Conservation (phyloP, 495 filamentous ascomycete species). For the Penicilliopsis zonata region DNA sequence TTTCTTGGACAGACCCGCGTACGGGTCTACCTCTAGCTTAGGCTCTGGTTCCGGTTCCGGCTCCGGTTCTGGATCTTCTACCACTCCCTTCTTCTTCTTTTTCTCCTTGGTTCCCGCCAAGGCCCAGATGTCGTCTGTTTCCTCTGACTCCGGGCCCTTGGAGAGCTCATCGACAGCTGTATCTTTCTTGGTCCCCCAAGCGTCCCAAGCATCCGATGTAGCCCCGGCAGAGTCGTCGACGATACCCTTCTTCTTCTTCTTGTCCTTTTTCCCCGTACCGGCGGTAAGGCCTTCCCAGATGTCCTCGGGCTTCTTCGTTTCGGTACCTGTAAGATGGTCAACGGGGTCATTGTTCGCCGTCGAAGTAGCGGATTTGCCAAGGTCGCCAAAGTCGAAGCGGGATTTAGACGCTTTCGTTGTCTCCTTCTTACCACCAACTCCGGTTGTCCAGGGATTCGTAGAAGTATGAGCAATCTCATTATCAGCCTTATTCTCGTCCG, state of each 20-base stretch:
- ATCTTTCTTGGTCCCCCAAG: constrained; percentile 4
- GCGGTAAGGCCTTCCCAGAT: constrained; percentile 8
- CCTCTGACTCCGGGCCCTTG: constrained; percentile 2
- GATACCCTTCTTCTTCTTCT: constrained; percentile 14
- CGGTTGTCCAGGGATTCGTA: constrained; percentile 32
- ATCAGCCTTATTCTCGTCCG: constrained; percentile 3
- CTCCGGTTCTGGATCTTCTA: constrained; percentile 3
- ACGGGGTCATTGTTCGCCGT: constrained; percentile 1
- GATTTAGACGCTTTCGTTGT: constrained; percentile 18
- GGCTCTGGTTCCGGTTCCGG: constrained; percentile 5
- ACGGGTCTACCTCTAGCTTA: constrained; percentile 4
- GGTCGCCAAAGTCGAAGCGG: constrained; percentile 36
- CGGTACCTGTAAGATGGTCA: constrained; percentile 3
- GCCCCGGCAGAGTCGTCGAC: constrained; percentile 1
- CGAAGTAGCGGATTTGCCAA: constrained; percentile 16
- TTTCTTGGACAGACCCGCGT: not conserved
- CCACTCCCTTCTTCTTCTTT: constrained; percentile 4
- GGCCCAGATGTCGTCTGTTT: constrained; percentile 8
- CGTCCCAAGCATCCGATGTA: constrained; percentile 4
- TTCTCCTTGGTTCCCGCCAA: constrained; percentile 5
- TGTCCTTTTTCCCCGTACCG: constrained; percentile 13
- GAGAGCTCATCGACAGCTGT: not conserved
- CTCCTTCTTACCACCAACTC: constrained; percentile 23
- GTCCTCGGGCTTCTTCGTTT: constrained; percentile 12
- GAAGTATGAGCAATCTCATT: too few relatives aligned